Conservation (phyloP, 2,329 filamentous ascomycete species). For the Epichloe sp. region DNA sequence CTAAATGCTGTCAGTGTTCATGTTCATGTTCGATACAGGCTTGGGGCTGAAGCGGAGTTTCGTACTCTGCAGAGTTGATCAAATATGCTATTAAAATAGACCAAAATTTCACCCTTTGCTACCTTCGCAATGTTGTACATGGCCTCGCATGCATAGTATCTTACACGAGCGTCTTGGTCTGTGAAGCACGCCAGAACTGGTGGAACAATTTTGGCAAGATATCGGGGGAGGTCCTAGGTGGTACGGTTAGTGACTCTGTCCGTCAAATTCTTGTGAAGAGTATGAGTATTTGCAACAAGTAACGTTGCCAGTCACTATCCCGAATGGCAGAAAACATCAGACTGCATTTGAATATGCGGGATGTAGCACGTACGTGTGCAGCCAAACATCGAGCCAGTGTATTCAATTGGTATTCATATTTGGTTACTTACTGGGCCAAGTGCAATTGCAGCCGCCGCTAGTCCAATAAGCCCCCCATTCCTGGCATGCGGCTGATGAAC, state of each 20-base stretch:
- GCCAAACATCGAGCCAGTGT: neutral
- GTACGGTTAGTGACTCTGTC: neutral
- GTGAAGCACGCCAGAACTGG: conserved; percentile 95
- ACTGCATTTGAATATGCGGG: neutral
- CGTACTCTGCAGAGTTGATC: conserved; percentile 87
- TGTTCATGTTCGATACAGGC: neutral
- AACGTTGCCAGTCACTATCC: neutral
- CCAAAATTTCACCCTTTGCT: conserved; percentile 89
- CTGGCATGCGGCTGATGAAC: conserved; percentile 93
- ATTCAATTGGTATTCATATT: neutral
- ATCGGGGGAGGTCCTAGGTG: conserved; percentile 73
- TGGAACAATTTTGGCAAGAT: conserved; percentile 86
- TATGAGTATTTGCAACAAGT: neutral
- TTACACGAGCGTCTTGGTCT: conserved; percentile 91
- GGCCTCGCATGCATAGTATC: conserved; percentile 97
- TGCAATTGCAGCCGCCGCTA: conserved; percentile 91
- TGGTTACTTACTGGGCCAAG: conserved; percentile 62
- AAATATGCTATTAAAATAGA: conserved; percentile 98
- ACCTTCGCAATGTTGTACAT: conserved; percentile 99
- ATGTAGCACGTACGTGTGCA: neutral
- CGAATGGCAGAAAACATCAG: neutral
- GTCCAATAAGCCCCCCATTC: conserved; percentile 93
- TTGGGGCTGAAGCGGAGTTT: neutral
- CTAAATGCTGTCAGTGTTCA: conserved; percentile 29
- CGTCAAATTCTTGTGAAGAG: neutral